These are phyloP conservation scores for Lolium rigidum DNA, from an alignment of 176 grass and related monocot species.

Conservation along the genomic window DNA sequence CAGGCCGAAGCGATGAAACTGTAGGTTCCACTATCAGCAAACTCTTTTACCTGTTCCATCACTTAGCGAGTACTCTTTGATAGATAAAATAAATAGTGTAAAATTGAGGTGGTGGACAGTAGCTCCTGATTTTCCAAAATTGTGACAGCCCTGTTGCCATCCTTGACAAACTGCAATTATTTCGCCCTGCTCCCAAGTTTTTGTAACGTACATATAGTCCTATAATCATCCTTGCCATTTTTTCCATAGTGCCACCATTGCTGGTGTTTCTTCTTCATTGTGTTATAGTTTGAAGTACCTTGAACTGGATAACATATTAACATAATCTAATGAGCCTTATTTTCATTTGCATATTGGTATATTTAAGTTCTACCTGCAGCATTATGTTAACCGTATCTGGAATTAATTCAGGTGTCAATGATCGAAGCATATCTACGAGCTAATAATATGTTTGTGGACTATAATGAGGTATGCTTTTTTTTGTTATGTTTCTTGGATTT, in stretches of 20 bases:
- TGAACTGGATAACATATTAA: neutral
- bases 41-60: constrained; percentile 21
- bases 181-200: neutral
- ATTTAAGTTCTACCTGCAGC: neutral
- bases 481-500: constrained; percentile 13
- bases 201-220: neutral
- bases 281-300: neutral
- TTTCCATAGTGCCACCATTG: neutral
- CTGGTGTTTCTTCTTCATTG: neutral
- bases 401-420: constrained; percentile 69
- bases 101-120: neutral
- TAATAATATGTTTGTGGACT: constrained; percentile 88
- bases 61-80: constrained; percentile 1
- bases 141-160: neutral
- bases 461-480: constrained; percentile 54
- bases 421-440: constrained; percentile 77
- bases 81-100: constrained; percentile 15
- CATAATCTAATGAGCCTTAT: neutral
- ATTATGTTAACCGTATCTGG: constrained; percentile 18
- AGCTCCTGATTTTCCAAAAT: constrained; percentile 9
- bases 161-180: neutral
- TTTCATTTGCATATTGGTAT: neutral
- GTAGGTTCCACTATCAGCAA: constrained; percentile 43
- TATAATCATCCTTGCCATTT: neutral
- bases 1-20: constrained; percentile 86